phyloP scores from a whole-genome alignment of 345 rosid genomes.

The Brassica carinata region DNA sequence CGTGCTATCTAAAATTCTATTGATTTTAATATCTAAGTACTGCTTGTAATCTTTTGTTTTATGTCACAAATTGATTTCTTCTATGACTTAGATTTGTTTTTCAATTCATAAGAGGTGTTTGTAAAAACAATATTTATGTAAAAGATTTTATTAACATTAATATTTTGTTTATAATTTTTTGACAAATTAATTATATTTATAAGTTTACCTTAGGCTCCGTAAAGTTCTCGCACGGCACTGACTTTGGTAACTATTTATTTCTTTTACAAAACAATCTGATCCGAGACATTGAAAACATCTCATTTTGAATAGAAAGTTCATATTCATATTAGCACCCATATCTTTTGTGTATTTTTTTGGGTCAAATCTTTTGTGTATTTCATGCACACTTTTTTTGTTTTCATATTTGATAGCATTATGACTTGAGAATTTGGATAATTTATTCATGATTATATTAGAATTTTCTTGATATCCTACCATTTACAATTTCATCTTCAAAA shows the following conservation, averaged over 20 bases:
- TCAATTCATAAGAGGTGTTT: too few species aligned
- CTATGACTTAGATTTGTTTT: too few species aligned
- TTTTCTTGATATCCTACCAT: not conserved
- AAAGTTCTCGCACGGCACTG: too few species aligned
- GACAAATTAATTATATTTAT: too few species aligned
- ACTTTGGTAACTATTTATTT: not conserved
- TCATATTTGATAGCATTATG: slow-evolving; percentile 1
- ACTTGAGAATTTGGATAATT: slow-evolving; percentile 8
- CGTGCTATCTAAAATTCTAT: too few species aligned
- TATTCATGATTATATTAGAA: not conserved
- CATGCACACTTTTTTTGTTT: not conserved
- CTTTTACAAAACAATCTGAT: not conserved
- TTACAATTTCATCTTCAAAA: slow-evolving; percentile 3
- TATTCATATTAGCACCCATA: not conserved
- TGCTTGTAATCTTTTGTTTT: too few species aligned
- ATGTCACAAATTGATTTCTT: too few species aligned
- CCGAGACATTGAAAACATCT: not conserved
- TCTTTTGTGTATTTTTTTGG: not conserved
- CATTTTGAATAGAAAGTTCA: not conserved
- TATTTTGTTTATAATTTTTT: too few species aligned
- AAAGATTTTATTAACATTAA: too few species aligned
- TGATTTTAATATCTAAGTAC: too few species aligned
- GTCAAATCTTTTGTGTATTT: not conserved
- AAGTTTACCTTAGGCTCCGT: too few species aligned
- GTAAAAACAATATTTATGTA: too few species aligned